Evolutionary conservation across 805 yeast species (phyloP), one percentile per base, ranked within the genome.

Genomic region (Yarrowia divulgata): DNA sequence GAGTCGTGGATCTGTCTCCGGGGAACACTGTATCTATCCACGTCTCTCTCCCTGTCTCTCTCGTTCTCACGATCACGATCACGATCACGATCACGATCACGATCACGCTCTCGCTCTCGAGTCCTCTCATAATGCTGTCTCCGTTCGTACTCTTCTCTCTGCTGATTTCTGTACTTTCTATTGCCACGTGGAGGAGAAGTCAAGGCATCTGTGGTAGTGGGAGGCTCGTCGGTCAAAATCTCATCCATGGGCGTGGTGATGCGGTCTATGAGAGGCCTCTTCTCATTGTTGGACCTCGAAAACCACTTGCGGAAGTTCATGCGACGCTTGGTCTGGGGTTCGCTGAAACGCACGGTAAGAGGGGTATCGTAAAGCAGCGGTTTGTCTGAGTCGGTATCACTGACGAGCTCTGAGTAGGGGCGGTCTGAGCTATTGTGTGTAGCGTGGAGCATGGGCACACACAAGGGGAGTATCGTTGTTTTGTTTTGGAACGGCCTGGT

Each of bases 241-340:
- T 60, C 66, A 18, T 60, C 66, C 42, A 32, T 60, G 66, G 66
- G 66, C 16, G 66, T 60, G 19, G 66, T 43, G 18, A 60, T 45
- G 7, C 66, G 66, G 52, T 60, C 66, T 18, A 60, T 43, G 37
- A 60, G 66, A 6, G 66, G 66, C 14, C 66, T 13, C 34, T 39
- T 60, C 34, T 60, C 66, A 60, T 45, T 45, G 12, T 14, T 43
- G 43, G 66, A 34, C 52, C 52, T 43, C 7, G 66, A 60, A 34
- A 60, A 60, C 66, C 66, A 60, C 52, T 60, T 60, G 18, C 46
- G 48, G 42, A 45, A 40, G 48, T 48, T 48, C 63, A 57, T 57
- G 19, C 46, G 63, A 23, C 63, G 63, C 43, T 39, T 37, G 35
- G 45, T 18, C 43, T 35, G 32, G n/a, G 45, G 60, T 16, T 54